Conservation (phyloP, 2,329 filamentous ascomycete species). For the Fusarium lyarnte region DNA sequence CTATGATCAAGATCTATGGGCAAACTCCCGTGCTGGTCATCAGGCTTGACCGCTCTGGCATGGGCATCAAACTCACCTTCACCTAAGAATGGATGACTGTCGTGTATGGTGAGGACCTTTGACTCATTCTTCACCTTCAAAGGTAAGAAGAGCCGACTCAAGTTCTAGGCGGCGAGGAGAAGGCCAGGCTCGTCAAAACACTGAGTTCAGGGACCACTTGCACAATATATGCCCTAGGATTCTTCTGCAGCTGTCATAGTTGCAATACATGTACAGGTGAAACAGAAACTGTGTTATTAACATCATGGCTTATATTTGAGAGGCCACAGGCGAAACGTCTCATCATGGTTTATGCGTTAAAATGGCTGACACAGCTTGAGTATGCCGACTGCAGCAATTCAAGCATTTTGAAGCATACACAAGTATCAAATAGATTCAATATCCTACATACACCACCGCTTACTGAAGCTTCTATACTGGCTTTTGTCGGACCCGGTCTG, state of each 20-base stretch:
- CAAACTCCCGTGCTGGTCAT: neutral
- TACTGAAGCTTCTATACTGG: neutral
- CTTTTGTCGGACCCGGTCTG: neutral
- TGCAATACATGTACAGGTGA: neutral
- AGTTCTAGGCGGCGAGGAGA: neutral
- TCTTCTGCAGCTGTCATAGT: neutral
- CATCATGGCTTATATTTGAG: neutral
- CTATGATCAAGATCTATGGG: too few species aligned
- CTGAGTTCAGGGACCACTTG: neutral
- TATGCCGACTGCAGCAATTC: neutral
- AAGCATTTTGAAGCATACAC: neutral
- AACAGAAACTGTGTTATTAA: neutral
- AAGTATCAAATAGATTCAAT: neutral
- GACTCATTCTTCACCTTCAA: neutral
- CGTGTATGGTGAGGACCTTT: neutral
- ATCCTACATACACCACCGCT: neutral
- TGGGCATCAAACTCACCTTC: neutral
- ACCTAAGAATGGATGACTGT: neutral
- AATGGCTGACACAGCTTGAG: neutral
- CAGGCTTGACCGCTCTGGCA: neutral
- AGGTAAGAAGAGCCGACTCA: too few species aligned
- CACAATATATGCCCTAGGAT: neutral
- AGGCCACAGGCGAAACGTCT: neutral
- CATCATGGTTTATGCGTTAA: neutral
- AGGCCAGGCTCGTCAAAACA: neutral